These are phyloP conservation scores for Chytriomyces hyalinus DNA, from an alignment of 192 early-diverging fungal genomes.

Conservation along the genomic window DNA sequence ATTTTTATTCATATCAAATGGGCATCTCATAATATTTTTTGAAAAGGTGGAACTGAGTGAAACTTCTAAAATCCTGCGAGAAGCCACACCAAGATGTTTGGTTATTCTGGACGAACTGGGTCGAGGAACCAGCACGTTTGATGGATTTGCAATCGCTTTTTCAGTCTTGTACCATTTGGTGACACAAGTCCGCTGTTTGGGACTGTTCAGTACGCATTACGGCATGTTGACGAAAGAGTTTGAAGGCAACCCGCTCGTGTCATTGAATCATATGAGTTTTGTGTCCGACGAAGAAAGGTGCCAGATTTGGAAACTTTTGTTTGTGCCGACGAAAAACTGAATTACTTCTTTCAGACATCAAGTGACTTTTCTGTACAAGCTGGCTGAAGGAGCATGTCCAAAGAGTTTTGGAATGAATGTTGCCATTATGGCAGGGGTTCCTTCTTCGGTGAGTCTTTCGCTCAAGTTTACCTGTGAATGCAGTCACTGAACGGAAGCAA, in stretches of 20 bases:
- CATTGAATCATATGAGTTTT: conserved; percentile 84
- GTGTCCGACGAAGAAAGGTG: conserved; percentile 69
- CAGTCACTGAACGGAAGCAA: neutral
- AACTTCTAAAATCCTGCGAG: conserved; percentile 87
- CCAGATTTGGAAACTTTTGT: neutral
- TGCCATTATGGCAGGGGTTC: conserved; percentile 94
- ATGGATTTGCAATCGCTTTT: conserved; percentile 95
- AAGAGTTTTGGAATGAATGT: conserved; percentile 99
- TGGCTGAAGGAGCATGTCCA: conserved; percentile 82
- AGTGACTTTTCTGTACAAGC: conserved; percentile 95
- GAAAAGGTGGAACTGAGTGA: conserved; percentile 77
- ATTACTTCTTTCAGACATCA: conserved; percentile 51
- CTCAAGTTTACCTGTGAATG: neutral
- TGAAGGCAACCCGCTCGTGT: conserved; percentile 67
- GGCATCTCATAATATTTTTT: conserved; percentile 38
- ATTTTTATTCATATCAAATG: neutral
- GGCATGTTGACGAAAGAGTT: conserved; percentile 88
- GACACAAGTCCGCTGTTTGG: conserved; percentile 81
- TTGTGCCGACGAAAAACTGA: too few species aligned
- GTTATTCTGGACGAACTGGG: conserved; percentile 98
- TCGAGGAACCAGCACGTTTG: conserved; percentile 94
- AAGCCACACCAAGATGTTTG: conserved; percentile 87
- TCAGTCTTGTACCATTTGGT: conserved; percentile 86
- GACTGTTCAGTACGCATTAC: conserved; percentile 97
- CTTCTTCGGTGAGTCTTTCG: conserved; percentile 54